Percentiles rank a stretch among this genome's conserved stretches.
phyloP scores from a whole-genome alignment of 805 yeast species.

The Dipodascus albidus region DNA sequence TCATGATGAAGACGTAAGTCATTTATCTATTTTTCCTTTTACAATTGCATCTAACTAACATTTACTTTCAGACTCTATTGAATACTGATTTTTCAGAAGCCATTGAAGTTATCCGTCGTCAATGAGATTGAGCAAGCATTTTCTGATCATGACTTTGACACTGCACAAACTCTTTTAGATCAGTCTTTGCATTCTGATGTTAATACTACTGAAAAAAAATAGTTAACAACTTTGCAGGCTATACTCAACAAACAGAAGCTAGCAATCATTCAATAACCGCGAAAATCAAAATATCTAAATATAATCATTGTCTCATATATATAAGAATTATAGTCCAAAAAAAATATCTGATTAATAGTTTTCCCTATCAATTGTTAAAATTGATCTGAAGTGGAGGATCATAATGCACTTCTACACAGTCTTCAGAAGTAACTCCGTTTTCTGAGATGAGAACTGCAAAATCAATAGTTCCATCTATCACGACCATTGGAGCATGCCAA shows the following conservation, averaged over 20 bases:
- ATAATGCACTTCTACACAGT: constrained; percentile 69
- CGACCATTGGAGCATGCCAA: constrained; percentile 98
- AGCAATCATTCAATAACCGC: too few relatives aligned
- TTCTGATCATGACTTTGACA: constrained; percentile 38
- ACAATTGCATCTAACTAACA: neutral
- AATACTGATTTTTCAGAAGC: neutral
- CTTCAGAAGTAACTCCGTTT: constrained; percentile 66
- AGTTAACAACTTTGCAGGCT: neutral
- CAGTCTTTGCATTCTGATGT: constrained; percentile 7
- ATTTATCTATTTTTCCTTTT: too few relatives aligned
- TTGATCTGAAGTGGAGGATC: constrained; percentile 30
- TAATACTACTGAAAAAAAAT: neutral
- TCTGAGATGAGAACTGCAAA: constrained; percentile 87
- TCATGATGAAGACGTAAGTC: neutral
- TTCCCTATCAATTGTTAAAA: neutral
- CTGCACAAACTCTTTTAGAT: constrained; percentile 38
- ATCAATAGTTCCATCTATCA: constrained; percentile 54
- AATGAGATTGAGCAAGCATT: constrained; percentile 55
- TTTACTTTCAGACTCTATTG: neutral
- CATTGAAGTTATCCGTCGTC: constrained; percentile 41
- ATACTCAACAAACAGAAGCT: neutral
- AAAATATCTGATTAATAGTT: too few relatives aligned
- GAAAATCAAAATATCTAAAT: neutral
- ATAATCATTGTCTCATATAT: neutral
- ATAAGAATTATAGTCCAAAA: too few relatives aligned